Evolutionary conservation across 495 filamentous ascomycete species (phyloP).

Genomic region (Wilcoxina mikolae): DNA sequence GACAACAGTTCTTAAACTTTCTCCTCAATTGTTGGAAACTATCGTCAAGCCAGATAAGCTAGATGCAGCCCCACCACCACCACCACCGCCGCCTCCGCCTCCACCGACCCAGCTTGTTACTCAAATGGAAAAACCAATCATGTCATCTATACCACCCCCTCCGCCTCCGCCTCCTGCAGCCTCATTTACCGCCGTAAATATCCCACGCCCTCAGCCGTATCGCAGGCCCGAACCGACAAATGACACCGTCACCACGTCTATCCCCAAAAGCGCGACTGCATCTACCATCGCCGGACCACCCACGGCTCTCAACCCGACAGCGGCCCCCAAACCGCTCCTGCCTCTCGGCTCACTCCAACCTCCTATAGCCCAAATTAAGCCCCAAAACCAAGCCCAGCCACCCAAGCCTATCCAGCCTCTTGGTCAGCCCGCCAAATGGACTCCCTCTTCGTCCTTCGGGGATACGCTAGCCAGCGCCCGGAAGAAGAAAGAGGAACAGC

Average conservation of each 20-base stretch:
- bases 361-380: too few species aligned
- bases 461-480: neutral
- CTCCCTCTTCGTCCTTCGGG: too few species aligned
- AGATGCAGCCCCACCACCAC: neutral
- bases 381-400: too few species aligned
- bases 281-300: neutral
- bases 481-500: neutral
- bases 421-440: neutral
- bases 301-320: neutral
- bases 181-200: neutral
- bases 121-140: neutral
- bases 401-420: too few species aligned
- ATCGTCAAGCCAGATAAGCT: neutral
- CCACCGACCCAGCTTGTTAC: neutral
- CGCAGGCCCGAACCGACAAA: neutral
- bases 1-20: neutral
- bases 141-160: neutral
- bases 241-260: neutral
- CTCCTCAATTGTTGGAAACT: neutral
- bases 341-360: too few species aligned
- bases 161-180: neutral
- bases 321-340: too few species aligned
- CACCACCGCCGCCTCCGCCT: neutral
- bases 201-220: constrained; percentile 4
- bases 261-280: neutral